Percentiles rank a stretch among this genome's conserved stretches.
Evolutionary conservation across 2,329 filamentous ascomycete species (phyloP).

Genomic region (Zarea fungicola): DNA sequence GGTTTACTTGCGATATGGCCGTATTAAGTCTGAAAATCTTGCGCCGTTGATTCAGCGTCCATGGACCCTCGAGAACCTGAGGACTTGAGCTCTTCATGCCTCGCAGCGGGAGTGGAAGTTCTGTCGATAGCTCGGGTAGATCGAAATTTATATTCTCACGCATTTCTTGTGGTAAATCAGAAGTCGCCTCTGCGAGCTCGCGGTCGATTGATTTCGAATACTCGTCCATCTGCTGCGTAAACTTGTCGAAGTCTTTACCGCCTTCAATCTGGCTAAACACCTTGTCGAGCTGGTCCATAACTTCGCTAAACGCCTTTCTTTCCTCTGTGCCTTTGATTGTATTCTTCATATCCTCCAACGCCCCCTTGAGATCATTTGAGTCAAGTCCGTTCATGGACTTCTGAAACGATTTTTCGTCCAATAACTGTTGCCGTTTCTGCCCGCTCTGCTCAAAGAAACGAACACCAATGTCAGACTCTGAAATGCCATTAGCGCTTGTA

Average conservation of each 20-base stretch:
- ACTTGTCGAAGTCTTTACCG: constrained; percentile 29
- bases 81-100: constrained; percentile 23
- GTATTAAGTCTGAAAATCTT: constrained; percentile 34
- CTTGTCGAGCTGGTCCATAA: constrained; percentile 29
- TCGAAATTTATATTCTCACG: constrained; percentile 16
- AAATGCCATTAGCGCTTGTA: not conserved
- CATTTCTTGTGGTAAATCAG: constrained; percentile 28
- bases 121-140: constrained; percentile 21
- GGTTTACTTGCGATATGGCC: constrained; percentile 23
- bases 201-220: constrained; percentile 32
- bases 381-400: constrained; percentile 33
- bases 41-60: constrained; percentile 33
- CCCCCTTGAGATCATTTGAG: constrained; percentile 30
- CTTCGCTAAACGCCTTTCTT: constrained; percentile 29
- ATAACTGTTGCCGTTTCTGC: constrained; percentile 31
- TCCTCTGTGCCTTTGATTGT: constrained; percentile 32
- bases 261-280: constrained; percentile 27
- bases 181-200: constrained; percentile 28
- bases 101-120: constrained; percentile 17
- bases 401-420: constrained; percentile 35
- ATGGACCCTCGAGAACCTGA: constrained; percentile 32
- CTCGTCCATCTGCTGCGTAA: constrained; percentile 28
- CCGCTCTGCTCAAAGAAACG: constrained; percentile 46
- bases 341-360: constrained; percentile 33
- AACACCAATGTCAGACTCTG: constrained; percentile 26